Base-by-base conservation (phyloP, 352 stramenopile species). In the Globisporangium acanthophoron region DNA sequence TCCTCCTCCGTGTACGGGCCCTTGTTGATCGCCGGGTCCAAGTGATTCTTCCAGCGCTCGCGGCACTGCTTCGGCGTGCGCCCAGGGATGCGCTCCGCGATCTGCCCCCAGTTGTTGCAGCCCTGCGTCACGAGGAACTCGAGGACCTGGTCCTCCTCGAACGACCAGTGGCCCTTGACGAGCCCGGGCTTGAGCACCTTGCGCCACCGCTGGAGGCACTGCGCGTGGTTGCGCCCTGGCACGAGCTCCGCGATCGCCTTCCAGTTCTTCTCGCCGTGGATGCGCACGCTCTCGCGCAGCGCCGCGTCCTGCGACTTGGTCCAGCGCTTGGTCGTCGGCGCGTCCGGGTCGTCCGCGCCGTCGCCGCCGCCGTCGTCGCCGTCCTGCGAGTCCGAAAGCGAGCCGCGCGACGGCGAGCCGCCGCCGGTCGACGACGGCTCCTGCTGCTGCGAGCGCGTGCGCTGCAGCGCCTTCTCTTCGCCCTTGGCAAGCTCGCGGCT, bases 141-240 rank as follows among this genome's bases (percentile, higher is more conserved):
- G 11, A 98, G 88, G 50, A 98, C 91, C 45, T 93, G 76, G 73
- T 98, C 95, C 63, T 98, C 95, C 65, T 98, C 88, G 56, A 96
- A 92, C 35, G 83, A 97, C 95, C 95, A 98, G 55, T 96, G 92
- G 48, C 93, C 93, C 68, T 99, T 99, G 37, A 97, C 89, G 5
- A 98, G 76, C 39, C 94, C 96, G 13, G 95, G 94, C 64, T 97
- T 97, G 37, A 98, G 80, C 46, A 98, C 87, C 66, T 97, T 96
- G 40, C 86, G 82, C 88, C 88, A 96, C 35, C 88, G 80, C 66
- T 96, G 88, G 51, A 96, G 66, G 49, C 88, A 96, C 69, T 96
- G 88, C 4, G 85, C 84, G 60, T 96, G 86, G 61, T 94, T 92
- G 18, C 88, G 83, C 46, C 80, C 81, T 12, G 82, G 80, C 44